These are phyloP conservation scores for Corynespora cassiicola DNA, from an alignment of 2,329 filamentous ascomycete genomes.

Conservation along the genomic window DNA sequence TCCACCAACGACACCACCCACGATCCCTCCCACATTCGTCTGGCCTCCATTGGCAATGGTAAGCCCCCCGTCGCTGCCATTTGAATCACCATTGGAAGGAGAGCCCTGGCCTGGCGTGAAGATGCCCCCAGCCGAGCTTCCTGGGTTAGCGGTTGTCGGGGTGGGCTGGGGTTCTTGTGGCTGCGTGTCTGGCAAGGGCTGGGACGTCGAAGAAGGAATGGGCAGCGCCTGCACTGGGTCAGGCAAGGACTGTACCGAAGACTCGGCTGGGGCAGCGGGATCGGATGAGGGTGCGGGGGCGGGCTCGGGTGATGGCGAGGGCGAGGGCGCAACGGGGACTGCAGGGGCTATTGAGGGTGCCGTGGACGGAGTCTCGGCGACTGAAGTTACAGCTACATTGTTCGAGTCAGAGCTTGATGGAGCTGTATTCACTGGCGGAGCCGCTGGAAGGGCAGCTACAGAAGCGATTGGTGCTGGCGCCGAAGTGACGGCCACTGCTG, in stretches of 20 bases:
- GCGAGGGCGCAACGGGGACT: too few relatives aligned
- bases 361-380: too few relatives aligned
- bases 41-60: conserved; percentile 23
- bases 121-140: conserved; percentile 36
- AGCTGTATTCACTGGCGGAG: conserved; percentile 18
- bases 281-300: conserved; percentile 9
- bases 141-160: conserved; percentile 19
- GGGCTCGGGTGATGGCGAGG: conserved; percentile 12
- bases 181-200: conserved; percentile 4
- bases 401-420: conserved; percentile 39
- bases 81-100: conserved; percentile 28
- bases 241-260: conserved; percentile 19
- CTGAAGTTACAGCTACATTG: conserved; percentile 30
- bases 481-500: conserved; percentile 12
- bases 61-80: conserved; percentile 18
- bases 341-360: too few relatives aligned
- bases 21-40: conserved; percentile 37
- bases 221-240: conserved; percentile 19
- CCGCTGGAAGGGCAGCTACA: conserved; percentile 9
- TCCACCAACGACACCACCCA: conserved; percentile 43
- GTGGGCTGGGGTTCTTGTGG: conserved; percentile 24
- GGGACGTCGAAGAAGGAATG: conserved; percentile 11
- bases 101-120: too few relatives aligned
- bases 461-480: conserved; percentile 8
- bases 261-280: conserved; percentile 16